Evolutionary conservation across 225 moss, liverwort and hornwort genomes (phyloP), one percentile per base, ranked within the genome.

Genomic region (Marchantia polymorpha): DNA sequence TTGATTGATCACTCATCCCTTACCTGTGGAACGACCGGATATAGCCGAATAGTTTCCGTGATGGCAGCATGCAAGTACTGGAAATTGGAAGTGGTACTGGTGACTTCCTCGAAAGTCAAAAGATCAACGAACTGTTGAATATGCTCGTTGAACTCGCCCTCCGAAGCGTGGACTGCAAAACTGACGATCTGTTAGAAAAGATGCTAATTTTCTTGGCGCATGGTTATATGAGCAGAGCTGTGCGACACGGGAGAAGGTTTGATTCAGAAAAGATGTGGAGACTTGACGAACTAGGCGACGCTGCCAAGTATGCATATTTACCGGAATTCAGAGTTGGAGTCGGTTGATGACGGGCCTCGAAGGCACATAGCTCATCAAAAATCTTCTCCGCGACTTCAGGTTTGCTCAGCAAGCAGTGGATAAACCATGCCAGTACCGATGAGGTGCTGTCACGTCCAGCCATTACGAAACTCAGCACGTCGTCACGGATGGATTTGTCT

Each of bases 401-500:
- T 54, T 85, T 48, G 17, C 0, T 71, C 0, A 71, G 70, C 60
- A 89, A 74, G 31, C 85, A 80, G 78, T 89, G 87, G 2, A 87
- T 63, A 17, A 87, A 89, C 89, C 85, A 89, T 0, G 87, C 85
- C 59, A 85, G 69, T 0, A 85, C 85, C 23, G 80, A 70, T 12
- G 85, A 83, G 0, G 85, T 87, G 0, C 87, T 85, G 74, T 89
- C 87, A 50, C 87, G 69, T 7, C 89, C 87, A 87, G 89, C 89
- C 56, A 87, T 87, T 56, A 89, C 74, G 19, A 89, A 90, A 70
- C 89, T 89, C 23, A 90, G 85, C 69, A 90, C 89, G 59, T 88
- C 83, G 74, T 91, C 91, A 29, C 88, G 79, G 22, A 90, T 81
- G 7, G 66, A 78, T 64, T 90, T 89, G 74, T 90, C 78, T 0